phyloP scores from a whole-genome alignment of 352 stramenopile genomes.

The Phytophthora podocarpi region DNA sequence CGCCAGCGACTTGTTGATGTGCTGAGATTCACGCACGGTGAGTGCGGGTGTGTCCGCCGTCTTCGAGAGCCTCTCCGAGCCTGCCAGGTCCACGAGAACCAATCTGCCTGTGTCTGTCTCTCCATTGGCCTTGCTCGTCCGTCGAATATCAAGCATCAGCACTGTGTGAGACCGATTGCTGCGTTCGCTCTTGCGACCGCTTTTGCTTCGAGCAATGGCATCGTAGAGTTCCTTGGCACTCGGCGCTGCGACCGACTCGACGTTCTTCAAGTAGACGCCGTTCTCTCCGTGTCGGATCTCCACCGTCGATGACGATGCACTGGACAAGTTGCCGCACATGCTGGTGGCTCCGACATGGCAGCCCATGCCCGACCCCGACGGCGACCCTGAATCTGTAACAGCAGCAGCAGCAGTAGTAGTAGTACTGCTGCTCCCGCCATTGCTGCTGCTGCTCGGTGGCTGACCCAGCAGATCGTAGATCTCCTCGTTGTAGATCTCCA shows the following conservation, averaged over 20 bases:
- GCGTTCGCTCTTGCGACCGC: slow-evolving; percentile 47
- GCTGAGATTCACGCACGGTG: slow-evolving; percentile 68
- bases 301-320: slow-evolving; percentile 24
- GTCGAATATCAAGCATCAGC: slow-evolving; percentile 58
- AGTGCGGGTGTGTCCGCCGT: slow-evolving; percentile 41
- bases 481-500: slow-evolving; percentile 91
- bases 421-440: not conserved
- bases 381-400: slow-evolving; percentile 24
- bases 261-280: slow-evolving; percentile 76
- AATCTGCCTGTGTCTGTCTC: slow-evolving; percentile 51
- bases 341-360: slow-evolving; percentile 49
- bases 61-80: slow-evolving; percentile 72
- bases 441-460: not conserved
- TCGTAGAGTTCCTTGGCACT: slow-evolving; percentile 43
- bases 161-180: slow-evolving; percentile 68
- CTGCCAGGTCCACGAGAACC: slow-evolving; percentile 79
- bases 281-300: slow-evolving; percentile 80
- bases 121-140: slow-evolving; percentile 50
- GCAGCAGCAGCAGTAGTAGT: not conserved
- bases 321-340: slow-evolving; percentile 33
- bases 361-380: slow-evolving; percentile 56
- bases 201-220: slow-evolving; percentile 42
- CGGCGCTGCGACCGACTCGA: slow-evolving; percentile 43
- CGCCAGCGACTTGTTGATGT: slow-evolving; percentile 84
- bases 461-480: slow-evolving; percentile 71